A percentile compares a stretch with the other conserved stretches of the same genome.
Conservation (phyloP, 768 basidiomycete species). For the Pleurotus cornucopiae region DNA sequence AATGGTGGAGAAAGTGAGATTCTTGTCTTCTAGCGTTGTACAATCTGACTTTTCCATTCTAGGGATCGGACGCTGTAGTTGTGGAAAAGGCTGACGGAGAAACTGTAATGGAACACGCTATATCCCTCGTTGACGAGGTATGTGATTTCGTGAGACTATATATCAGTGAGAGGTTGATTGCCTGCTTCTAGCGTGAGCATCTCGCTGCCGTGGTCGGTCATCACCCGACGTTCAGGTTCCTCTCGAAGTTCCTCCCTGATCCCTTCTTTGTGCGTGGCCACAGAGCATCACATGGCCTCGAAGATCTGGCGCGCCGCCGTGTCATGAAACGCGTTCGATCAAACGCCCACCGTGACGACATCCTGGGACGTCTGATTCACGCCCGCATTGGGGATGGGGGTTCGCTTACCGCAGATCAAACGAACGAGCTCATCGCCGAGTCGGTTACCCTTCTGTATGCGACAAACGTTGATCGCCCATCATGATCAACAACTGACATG, state of each 20-base stretch:
- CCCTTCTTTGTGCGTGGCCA: constrained; percentile 18
- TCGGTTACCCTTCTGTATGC: constrained; percentile 22
- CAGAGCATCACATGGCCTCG: constrained; percentile 15
- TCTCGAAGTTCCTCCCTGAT: constrained; percentile 16
- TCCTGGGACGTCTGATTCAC: constrained; percentile 19
- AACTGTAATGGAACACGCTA: constrained; percentile 15
- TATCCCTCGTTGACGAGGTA: constrained; percentile 23
- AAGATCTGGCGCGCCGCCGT: constrained; percentile 16
- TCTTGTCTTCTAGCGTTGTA: neutral
- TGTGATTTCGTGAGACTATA: neutral
- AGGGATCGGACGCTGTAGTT: constrained; percentile 21
- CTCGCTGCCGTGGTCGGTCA: constrained; percentile 21
- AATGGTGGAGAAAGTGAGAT: constrained; percentile 21
- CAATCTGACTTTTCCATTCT: neutral
- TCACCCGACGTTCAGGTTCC: constrained; percentile 15
- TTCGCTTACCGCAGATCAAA: constrained; percentile 12
- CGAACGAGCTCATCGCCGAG: constrained; percentile 20
- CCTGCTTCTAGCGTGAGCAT: constrained; percentile 19
- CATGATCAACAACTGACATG: neutral
- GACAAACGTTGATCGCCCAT: neutral
- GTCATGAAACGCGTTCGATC: constrained; percentile 17
- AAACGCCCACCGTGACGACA: constrained; percentile 17
- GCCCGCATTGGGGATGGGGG: constrained; percentile 12
- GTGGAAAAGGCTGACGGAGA: constrained; percentile 13
- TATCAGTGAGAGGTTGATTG: no score